phyloP scores from a whole-genome alignment of 148 eudicot species.

The Dysphania ambrosioides region DNA sequence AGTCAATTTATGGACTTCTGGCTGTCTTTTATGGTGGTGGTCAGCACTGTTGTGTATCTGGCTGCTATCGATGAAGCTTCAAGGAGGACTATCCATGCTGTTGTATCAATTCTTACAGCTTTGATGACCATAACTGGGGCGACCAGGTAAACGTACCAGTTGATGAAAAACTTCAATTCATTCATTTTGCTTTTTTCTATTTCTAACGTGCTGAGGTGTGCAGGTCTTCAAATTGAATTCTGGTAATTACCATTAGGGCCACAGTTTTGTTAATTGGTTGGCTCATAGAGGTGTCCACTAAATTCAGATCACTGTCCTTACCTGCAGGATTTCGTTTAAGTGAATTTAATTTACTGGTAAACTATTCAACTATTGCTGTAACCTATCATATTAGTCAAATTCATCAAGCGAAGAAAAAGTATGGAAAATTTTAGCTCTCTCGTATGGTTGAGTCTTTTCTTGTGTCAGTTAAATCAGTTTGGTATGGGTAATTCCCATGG shows the following conservation, averaged over 20 bases:
- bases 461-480: too few relatives aligned
- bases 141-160: conserved; percentile 48
- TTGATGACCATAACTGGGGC: conserved; percentile 76
- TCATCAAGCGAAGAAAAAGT: not conserved
- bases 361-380: not conserved
- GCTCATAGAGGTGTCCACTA: conserved; percentile 64
- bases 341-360: conserved; percentile 49
- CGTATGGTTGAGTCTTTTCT: too few relatives aligned
- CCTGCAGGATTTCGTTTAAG: conserved; percentile 38
- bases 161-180: not conserved
- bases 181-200: not conserved
- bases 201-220: conserved; percentile 25
- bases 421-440: too few relatives aligned
- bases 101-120: conserved; percentile 77
- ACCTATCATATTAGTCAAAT: not conserved
- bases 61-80: conserved; percentile 66
- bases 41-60: conserved; percentile 83
- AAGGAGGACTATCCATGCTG: conserved; percentile 80
- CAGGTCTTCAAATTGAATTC: conserved; percentile 71
- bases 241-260: conserved; percentile 68
- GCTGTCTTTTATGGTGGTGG: conserved; percentile 97
- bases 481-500: too few relatives aligned
- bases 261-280: conserved; percentile 64
- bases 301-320: conserved; percentile 48
- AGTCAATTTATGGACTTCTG: conserved; percentile 99